Conservation (phyloP, 257 asterid genomes). For the Pogostemon cablin region DNA sequence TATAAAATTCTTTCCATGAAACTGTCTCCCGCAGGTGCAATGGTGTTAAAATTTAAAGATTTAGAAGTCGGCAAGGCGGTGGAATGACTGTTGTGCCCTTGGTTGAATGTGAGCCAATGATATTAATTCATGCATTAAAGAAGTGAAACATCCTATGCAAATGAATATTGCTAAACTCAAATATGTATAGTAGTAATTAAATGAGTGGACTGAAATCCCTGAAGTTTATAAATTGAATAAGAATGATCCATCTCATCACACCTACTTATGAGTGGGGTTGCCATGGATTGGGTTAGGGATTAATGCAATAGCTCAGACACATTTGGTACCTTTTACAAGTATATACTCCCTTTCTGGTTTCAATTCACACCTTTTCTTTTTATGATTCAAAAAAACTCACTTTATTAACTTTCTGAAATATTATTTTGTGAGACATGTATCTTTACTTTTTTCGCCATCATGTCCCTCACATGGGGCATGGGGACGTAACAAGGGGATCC, state of each 20-base stretch:
- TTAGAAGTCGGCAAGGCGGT: not conserved
- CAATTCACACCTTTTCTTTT: too few species aligned
- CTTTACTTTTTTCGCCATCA: too few species aligned
- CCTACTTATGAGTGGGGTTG: not conserved
- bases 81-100: slow-evolving; percentile 1
- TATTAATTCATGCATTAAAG: too few species aligned
- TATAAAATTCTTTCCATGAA: too few species aligned
- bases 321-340: too few species aligned
- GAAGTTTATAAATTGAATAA: not conserved
- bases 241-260: slow-evolving; percentile 12
- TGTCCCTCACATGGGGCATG: too few species aligned
- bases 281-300: not conserved
- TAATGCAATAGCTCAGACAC: not conserved
- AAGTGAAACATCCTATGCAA: not conserved
- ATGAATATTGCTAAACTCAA: too few species aligned
- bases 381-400: too few species aligned
- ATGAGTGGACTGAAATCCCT: slow-evolving; percentile 3
- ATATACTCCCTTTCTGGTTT: too few species aligned
- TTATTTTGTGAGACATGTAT: too few species aligned
- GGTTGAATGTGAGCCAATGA: not conserved
- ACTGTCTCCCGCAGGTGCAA: not conserved
- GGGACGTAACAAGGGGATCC: too few species aligned
- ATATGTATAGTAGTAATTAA: not conserved
- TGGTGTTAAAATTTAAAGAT: not conserved
- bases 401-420: too few species aligned